phyloP scores from a whole-genome alignment of 768 basidiomycete genomes.

The Trametes punicea region DNA sequence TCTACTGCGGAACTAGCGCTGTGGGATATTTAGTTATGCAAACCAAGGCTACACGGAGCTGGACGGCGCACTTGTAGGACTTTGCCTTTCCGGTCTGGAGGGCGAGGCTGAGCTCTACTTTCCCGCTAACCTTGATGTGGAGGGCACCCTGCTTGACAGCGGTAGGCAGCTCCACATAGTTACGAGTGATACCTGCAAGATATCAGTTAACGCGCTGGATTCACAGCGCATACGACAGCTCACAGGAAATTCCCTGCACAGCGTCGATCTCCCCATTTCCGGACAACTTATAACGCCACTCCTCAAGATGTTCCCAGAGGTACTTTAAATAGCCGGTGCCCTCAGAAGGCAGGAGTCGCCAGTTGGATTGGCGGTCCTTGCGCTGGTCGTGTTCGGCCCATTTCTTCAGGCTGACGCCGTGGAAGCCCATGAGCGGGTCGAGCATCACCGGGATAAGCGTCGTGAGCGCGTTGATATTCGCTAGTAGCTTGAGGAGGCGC shows the following conservation, averaged over 20 bases:
- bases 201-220: not conserved
- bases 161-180: constrained; percentile 29
- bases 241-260: constrained; percentile 22
- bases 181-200: constrained; percentile 27
- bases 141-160: constrained; percentile 22
- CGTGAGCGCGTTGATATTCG: constrained; percentile 27
- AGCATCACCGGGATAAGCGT: constrained; percentile 25
- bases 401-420: constrained; percentile 22
- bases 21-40: not conserved
- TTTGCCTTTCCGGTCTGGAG: constrained; percentile 15
- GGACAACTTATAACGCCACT: constrained; percentile 27
- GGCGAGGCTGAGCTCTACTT: constrained; percentile 23
- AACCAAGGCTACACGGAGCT: not conserved
- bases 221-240: not conserved
- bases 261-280: constrained; percentile 20
- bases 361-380: constrained; percentile 22
- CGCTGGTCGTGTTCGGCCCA: constrained; percentile 27
- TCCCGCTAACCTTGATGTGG: constrained; percentile 28
- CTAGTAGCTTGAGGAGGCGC: constrained; percentile 26
- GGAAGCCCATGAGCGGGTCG: constrained; percentile 16
- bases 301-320: constrained; percentile 28
- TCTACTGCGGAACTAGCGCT: constrained; percentile 25
- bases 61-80: constrained; percentile 17
- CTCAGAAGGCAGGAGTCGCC: constrained; percentile 16
- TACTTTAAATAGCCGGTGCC: constrained; percentile 22